Base-by-base conservation (phyloP, 148 eudicot genomes). In the Cornus suecica region DNA sequence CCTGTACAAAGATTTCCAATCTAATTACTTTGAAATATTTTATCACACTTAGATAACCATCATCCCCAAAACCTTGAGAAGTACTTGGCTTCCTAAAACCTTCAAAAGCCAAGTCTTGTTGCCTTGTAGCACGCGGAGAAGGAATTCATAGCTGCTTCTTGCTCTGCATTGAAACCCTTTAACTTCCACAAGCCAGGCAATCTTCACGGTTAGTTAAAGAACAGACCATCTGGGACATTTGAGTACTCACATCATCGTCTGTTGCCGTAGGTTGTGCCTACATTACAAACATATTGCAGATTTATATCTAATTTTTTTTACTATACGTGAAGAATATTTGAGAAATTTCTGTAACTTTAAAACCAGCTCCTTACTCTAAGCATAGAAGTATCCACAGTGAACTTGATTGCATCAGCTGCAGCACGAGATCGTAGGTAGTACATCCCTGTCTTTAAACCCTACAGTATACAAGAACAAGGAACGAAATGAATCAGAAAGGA, bases 391-490 rank as follows among this genome's bases (percentile, higher is more conserved):
- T 95, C 99, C 20, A 95, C 99, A 20, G 99, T 95, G 83, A 95
- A 95, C 81, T 95, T 91, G 80, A 95, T 95, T 69, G 99, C 99
- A 86, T 92, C 98, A 27, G 99, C 97, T 66, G 99, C 99, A 69
- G 97, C 97, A 68, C 97, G 91, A 22, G 99, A 90, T 63, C 99
- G 69, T 58, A 95, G 80, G 75, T 95, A 95, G 71, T 95, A 93
- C 99, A 95, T 95, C 29, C 98, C 99, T 1, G 99, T 95, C 85
- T 95, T 95, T 84, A 95, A 74, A 26, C 99, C 99, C 97, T 93
- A 51, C 75, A 54, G 5, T n/a, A 30, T 28, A 73, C 30, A 69
- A 16, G 18, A 74, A 51, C n/a, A 69, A 30, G 56, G 8, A 52
- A 30, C 42, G 34, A 42, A 62, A 34, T 22, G 5, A 32, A 80